A percentile compares a stretch with the other conserved stretches of the same genome.
Evolutionary conservation across 78 protist genomes (phyloP).

Genomic region (Tieghemostelium lacteum): DNA sequence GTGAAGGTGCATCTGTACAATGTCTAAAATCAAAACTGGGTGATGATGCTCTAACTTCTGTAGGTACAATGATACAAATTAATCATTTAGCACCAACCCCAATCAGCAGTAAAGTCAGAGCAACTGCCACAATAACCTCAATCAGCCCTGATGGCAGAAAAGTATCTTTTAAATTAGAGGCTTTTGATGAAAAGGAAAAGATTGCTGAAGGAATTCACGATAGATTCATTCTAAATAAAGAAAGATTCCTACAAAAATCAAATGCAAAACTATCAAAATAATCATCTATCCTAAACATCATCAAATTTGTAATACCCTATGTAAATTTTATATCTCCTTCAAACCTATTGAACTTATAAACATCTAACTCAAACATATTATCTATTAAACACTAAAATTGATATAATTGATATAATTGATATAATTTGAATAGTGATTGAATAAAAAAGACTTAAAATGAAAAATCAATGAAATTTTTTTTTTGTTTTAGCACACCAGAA

Average conservation of each 20-base stretch:
- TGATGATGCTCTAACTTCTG: conserved; percentile 13
- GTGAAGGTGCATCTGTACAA: conserved; percentile 21
- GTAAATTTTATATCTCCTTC: too few relatives aligned
- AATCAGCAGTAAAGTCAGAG: conserved; percentile 3
- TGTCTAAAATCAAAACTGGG: conserved; percentile 12
- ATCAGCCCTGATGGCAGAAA: conserved; percentile 9
- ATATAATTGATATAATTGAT: too few relatives aligned
- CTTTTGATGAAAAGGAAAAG: conserved; percentile 24
- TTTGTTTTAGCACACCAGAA: too few relatives aligned
- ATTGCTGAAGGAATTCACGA: conserved; percentile 77
- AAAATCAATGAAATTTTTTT: too few relatives aligned
- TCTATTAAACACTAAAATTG: too few relatives aligned
- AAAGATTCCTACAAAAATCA: conserved; percentile 33
- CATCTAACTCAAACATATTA: too few relatives aligned
- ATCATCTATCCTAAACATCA: too few relatives aligned
- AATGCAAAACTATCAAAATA: conserved; percentile 13
- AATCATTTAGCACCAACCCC: conserved; percentile 51
- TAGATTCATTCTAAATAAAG: conserved; percentile 23
- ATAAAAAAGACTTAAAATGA: too few relatives aligned
- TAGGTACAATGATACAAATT: conserved; percentile 25
- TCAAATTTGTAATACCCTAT: too few relatives aligned
- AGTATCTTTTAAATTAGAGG: conserved; percentile 8
- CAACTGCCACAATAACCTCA: conserved; percentile 10
- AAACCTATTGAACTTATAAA: too few relatives aligned
- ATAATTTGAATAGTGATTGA: too few relatives aligned